Evolutionary conservation across 345 rosid genomes (phyloP), one percentile per base, ranked within the genome.

Genomic region (Reutealis trisperma): DNA sequence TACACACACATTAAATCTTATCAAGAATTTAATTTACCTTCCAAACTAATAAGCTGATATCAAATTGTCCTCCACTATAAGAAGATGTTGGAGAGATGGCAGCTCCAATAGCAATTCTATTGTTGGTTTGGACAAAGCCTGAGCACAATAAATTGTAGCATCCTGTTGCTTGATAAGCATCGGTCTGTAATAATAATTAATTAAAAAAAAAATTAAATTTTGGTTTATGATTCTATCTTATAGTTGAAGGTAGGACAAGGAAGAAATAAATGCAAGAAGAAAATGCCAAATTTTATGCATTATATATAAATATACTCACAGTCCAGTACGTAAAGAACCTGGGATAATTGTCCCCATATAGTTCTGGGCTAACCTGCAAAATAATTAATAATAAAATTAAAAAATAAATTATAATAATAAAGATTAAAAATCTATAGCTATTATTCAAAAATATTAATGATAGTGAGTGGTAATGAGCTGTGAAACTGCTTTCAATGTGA

Each of bases 291-390:
- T 2, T 54, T 67, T 27, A n/a, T 49, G 37, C 22, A 1, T 14
- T 41, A 54, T 24, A 7, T 12, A 19, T 47, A 47, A 8, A 22
- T 42, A 19, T 75, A 86, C 90, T 87, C 83, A 96, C 99, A 52
- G 99, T 96, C 99, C 99, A 96, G 78, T 96, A 96, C 4, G 97
- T 96, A 61, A 96, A 96, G 84, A 96, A 96, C 86, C 99, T 94
- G 32, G 99, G 97, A 74, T 87, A 88, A 79, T 81, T 87, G 87
- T 96, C 98, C 22, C 99, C 99, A 37, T 96, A 96, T 22, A 96
- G 75, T 79, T 96, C 99, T 63, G 99, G 99, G 81, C 99, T 96
- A 30, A 96, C 92, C 98, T 96, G 93, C 85, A 68, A 45, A 41
- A 52, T 21, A 75, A 44, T 67, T 58, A 75, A 76, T 25, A 16